Evolutionary conservation across 1,139 yeast genomes (phyloP).

Genomic region (Debaryomyces psychrophilus): DNA sequence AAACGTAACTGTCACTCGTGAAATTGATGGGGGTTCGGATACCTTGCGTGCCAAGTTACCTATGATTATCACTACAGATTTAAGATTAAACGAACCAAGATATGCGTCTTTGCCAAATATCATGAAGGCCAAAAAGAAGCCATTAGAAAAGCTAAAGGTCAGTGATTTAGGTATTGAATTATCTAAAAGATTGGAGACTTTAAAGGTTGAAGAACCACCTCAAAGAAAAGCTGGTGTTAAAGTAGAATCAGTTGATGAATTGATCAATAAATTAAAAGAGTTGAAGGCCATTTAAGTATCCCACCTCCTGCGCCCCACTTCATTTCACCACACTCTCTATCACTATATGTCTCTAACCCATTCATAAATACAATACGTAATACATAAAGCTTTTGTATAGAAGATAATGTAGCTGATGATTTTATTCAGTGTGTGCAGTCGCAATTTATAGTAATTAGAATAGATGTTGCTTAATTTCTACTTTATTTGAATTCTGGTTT

Average conservation of each 20-base stretch:
- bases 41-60: constrained; percentile 80
- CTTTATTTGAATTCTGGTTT: background rate
- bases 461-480: background rate
- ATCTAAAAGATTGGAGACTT: constrained; percentile 63
- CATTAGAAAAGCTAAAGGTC: constrained; percentile 70
- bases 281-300: constrained; percentile 50
- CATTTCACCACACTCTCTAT: background rate
- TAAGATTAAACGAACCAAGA: constrained; percentile 91
- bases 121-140: constrained; percentile 98
- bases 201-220: constrained; percentile 85
- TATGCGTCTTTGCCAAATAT: constrained; percentile 91
- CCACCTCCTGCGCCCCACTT: background rate
- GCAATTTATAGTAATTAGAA: background rate
- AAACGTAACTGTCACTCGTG: constrained; percentile 77
- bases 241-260: constrained; percentile 80
- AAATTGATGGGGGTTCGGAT: constrained; percentile 94
- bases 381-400: background rate
- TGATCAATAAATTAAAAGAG: constrained; percentile 77
- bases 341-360: background rate
- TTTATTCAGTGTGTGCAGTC: background rate
- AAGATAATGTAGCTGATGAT: background rate
- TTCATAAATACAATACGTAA: constrained; percentile 5
- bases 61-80: constrained; percentile 84
- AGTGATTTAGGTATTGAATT: constrained; percentile 73
- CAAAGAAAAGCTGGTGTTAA: constrained; percentile 79